Conservation (phyloP, 305 asterid species). For the Fraxinus baroniana region DNA sequence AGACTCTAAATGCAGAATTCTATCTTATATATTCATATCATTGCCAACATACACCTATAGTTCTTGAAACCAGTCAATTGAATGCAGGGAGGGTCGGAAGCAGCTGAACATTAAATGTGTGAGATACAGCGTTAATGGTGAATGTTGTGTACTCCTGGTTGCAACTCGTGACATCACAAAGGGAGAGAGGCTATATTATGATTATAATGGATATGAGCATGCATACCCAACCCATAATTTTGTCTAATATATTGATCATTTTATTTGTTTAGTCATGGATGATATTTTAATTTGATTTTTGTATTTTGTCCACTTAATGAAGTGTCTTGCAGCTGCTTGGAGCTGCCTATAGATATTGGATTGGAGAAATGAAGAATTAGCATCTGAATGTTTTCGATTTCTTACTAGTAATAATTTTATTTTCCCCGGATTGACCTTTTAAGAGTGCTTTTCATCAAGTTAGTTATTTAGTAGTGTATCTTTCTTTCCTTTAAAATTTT, state of each 20-base stretch:
- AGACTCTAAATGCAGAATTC: background rate
- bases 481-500: background rate
- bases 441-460: too few species aligned
- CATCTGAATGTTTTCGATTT: too few species aligned
- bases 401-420: too few species aligned
- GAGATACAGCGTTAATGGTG: slow-evolving; percentile 63
- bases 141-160: slow-evolving; percentile 62
- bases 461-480: too few species aligned
- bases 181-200: slow-evolving; percentile 84
- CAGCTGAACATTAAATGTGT: slow-evolving; percentile 78
- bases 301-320: background rate
- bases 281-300: slow-evolving; percentile 1
- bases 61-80: slow-evolving; percentile 26
- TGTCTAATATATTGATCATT: background rate
- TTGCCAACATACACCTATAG: slow-evolving; percentile 8
- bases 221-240: too few species aligned
- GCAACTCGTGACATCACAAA: slow-evolving; percentile 66
- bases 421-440: too few species aligned
- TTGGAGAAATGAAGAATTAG: too few species aligned
- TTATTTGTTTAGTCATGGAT: background rate
- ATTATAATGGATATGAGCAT: slow-evolving; percentile 81
- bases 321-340: background rate
- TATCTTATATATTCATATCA: slow-evolving; percentile 10
- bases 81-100: slow-evolving; percentile 70
- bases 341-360: too few species aligned